These are phyloP conservation scores for Fusarium sp. DNA, from an alignment of 2,329 filamentous ascomycete genomes.

Conservation along the genomic window DNA sequence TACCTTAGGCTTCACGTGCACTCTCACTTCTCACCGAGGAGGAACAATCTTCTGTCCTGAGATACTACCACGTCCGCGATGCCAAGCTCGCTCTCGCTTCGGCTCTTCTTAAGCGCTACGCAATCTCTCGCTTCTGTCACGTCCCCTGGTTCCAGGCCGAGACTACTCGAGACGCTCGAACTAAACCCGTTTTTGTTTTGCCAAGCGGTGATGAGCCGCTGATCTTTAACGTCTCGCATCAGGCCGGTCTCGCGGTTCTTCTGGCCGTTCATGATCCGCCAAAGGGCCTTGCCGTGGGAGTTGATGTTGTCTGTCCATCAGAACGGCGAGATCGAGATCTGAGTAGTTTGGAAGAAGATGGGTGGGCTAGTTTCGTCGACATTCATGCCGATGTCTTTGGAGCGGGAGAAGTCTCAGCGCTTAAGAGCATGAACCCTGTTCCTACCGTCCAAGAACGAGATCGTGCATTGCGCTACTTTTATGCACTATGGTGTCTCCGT, in stretches of 20 bases:
- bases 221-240: conserved; percentile 82
- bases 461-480: conserved; percentile 74
- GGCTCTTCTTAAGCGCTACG: conserved; percentile 77
- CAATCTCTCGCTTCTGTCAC: conserved; percentile 66
- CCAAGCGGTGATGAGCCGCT: conserved; percentile 59
- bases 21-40: conserved; percentile 61
- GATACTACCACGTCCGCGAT: conserved; percentile 74
- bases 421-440: conserved; percentile 58
- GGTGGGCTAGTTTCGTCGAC: conserved; percentile 75
- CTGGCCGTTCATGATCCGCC: conserved; percentile 60
- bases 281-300: conserved; percentile 64
- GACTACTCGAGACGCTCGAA: conserved; percentile 64
- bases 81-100: conserved; percentile 80
- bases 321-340: conserved; percentile 74
- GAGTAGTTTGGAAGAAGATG: conserved; percentile 63
- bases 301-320: conserved; percentile 79
- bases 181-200: conserved; percentile 64
- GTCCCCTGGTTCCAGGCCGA: conserved; percentile 69
- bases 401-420: conserved; percentile 66
- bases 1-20: conserved; percentile 60
- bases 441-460: conserved; percentile 51
- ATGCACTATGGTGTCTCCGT: conserved; percentile 80
- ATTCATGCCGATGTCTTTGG: conserved; percentile 78
- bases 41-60: conserved; percentile 67
- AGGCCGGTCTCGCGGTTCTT: conserved; percentile 78